These are phyloP conservation scores for Diaporthe vaccinii DNA, from an alignment of 2,329 filamentous ascomycete species.

Conservation along the genomic window DNA sequence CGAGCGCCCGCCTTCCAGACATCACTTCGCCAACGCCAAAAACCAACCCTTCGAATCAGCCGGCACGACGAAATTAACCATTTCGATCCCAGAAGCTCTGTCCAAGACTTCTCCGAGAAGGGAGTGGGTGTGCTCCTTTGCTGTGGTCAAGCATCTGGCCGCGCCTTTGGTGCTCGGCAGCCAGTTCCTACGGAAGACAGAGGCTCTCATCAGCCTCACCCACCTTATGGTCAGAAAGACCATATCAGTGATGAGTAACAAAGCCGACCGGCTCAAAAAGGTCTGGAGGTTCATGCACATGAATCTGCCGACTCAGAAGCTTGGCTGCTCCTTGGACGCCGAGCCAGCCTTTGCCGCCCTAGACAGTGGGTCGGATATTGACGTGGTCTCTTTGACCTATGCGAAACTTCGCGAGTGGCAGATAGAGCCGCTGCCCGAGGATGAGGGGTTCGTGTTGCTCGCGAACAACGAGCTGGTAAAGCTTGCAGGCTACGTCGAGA, in stretches of 20 bases:
- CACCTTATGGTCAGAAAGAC: neutral
- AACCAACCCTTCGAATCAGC: neutral
- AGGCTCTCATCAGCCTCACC: neutral
- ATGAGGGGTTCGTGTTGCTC: neutral
- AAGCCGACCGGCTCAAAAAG: neutral
- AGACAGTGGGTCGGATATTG: neutral
- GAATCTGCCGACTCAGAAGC: neutral
- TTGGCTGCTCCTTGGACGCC: neutral
- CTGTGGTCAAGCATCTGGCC: neutral
- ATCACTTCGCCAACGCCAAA: neutral
- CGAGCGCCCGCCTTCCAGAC: neutral
- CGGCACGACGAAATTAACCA: neutral
- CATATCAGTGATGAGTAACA: neutral
- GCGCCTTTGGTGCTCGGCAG: neutral
- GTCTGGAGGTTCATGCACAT: neutral
- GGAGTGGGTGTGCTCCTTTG: neutral
- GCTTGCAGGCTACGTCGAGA: neutral
- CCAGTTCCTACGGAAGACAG: neutral
- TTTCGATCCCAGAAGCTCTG: neutral
- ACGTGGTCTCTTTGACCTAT: neutral
- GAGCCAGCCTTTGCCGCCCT: neutral
- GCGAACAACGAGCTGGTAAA: neutral
- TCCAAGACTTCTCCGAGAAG: neutral
- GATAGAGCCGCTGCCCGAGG: neutral
- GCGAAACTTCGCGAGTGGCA: neutral